Percentiles rank a stretch among this genome's conserved stretches.
Evolutionary conservation across 495 filamentous ascomycete genomes (phyloP).

Genomic region (Penicillium macrosclerotiorum): DNA sequence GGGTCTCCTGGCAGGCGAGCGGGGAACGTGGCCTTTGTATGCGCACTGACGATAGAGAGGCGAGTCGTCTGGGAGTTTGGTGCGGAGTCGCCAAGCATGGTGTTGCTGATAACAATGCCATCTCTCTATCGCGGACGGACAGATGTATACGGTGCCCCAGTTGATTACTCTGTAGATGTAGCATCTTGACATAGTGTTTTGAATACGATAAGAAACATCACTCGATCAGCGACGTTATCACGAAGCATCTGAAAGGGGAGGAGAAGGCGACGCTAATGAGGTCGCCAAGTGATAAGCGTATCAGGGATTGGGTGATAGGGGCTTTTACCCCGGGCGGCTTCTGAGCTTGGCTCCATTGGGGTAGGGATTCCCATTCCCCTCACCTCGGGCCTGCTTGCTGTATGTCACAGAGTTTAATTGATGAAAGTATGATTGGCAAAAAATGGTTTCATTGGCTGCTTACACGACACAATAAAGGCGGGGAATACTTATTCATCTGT

Average conservation of each 20-base stretch:
- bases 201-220: slow-evolving; percentile 18
- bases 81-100: slow-evolving; percentile 9
- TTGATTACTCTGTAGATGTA: neutral
- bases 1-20: neutral
- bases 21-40: slow-evolving; percentile 17
- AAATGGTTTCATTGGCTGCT: no score
- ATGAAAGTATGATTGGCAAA: no score
- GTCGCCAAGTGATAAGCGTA: slow-evolving; percentile 34
- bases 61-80: slow-evolving; percentile 2
- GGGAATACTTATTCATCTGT: no score
- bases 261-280: slow-evolving; percentile 28
- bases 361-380: no score
- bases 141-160: slow-evolving; percentile 4
- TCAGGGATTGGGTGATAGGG: slow-evolving; percentile 8
- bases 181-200: neutral
- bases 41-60: slow-evolving; percentile 8
- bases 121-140: slow-evolving; percentile 7
- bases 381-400: no score
- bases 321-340: neutral
- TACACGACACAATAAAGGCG: no score
- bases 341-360: no score
- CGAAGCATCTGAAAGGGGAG: slow-evolving; percentile 23
- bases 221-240: slow-evolving; percentile 5
- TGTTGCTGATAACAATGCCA: slow-evolving; percentile 7
- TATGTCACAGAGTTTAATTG: no score